Conservation (phyloP, 768 basidiomycete genomes). For the Mycena capillaripes region DNA sequence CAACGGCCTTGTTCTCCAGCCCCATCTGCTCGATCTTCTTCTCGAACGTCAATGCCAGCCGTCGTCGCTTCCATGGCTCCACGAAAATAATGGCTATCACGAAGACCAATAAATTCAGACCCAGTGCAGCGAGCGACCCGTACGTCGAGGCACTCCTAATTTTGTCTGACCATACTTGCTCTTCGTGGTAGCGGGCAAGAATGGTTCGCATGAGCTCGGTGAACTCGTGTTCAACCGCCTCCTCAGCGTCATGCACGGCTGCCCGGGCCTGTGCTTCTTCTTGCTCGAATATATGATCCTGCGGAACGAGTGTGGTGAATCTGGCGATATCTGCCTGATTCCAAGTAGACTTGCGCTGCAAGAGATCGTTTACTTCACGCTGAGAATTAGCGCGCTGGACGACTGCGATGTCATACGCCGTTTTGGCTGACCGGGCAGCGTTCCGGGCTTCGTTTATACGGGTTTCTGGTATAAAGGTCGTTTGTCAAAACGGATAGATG, state of each 20-base stretch:
- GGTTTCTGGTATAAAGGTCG: constrained; percentile 66
- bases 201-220: constrained; percentile 90
- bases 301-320: constrained; percentile 91
- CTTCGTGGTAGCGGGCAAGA: constrained; percentile 95
- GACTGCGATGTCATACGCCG: constrained; percentile 84
- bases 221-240: constrained; percentile 89
- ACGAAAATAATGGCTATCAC: constrained; percentile 90
- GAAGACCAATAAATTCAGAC: constrained; percentile 92
- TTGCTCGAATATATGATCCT: constrained; percentile 91
- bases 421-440: constrained; percentile 80
- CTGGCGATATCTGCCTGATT: constrained; percentile 86
- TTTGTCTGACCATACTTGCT: constrained; percentile 99
- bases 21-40: constrained; percentile 80
- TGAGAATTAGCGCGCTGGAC: constrained; percentile 86
- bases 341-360: constrained; percentile 96
- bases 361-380: constrained; percentile 94
- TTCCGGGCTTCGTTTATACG: constrained; percentile 76
- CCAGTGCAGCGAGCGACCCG: constrained; percentile 87
- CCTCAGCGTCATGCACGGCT: constrained; percentile 78
- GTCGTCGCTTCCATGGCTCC: constrained; percentile 95
- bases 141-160: constrained; percentile 96
- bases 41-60: constrained; percentile 92
- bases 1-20: constrained; percentile 62
- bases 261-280: constrained; percentile 80
- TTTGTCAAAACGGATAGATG: background rate